phyloP scores from a whole-genome alignment of 331 rosid genomes.

The Pyracantha coccinea region DNA sequence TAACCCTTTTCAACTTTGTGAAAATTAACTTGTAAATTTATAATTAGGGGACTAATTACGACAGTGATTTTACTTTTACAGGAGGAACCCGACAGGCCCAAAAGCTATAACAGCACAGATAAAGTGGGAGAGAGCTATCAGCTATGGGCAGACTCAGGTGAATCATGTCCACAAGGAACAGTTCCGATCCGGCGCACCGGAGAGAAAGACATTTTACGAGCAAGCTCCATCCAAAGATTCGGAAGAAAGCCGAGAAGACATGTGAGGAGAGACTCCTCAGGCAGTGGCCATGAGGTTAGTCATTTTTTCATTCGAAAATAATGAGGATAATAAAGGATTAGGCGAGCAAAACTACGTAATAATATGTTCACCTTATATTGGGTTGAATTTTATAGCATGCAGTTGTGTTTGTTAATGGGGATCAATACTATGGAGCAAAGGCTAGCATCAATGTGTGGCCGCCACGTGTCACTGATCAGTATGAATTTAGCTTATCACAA shows the following conservation, averaged over 20 bases:
- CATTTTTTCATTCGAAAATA: background rate
- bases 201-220: constrained; percentile 70
- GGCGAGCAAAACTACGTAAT: no score
- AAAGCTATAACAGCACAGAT: constrained; percentile 31
- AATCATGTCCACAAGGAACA: constrained; percentile 78
- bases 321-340: no score
- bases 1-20: background rate
- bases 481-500: constrained; percentile 94
- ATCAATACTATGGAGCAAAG: constrained; percentile 92
- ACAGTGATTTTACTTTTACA: constrained; percentile 31
- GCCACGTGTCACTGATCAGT: constrained; percentile 59
- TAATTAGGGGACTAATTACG: background rate
- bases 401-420: constrained; percentile 87
- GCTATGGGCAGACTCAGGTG: constrained; percentile 71
- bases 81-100: constrained; percentile 92
- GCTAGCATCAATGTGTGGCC: constrained; percentile 88
- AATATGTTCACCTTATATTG: background rate
- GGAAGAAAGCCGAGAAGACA: constrained; percentile 58
- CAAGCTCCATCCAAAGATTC: constrained; percentile 59
- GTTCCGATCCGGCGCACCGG: constrained; percentile 77
- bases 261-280: constrained; percentile 75
- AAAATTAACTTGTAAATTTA: background rate
- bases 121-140: constrained; percentile 44
- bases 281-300: constrained; percentile 87
- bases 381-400: constrained; percentile 66